Base-by-base conservation (phyloP, 1,284 basidiomycete genomes). In the Lentinula novae-zelandiae region DNA sequence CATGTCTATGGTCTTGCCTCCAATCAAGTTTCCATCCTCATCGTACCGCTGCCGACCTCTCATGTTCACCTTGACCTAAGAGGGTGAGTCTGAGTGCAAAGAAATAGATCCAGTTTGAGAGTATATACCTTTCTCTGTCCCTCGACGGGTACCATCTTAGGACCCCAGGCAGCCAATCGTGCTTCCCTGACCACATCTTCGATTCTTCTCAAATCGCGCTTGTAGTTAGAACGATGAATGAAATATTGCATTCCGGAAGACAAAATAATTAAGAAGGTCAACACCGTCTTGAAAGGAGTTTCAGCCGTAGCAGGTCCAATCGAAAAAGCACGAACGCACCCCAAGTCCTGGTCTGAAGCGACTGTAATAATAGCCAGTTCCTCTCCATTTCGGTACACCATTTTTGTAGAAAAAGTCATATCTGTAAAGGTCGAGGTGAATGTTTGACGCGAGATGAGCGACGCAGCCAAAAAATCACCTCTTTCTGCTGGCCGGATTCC, bases 321-420 rank as follows among this genome's bases (percentile, higher is more conserved):
- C 9, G 6, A 51, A 13, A 20, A 20, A 42, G 40, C 50, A 48
- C 33, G 7, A 56, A 58, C 33, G 34, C 15, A 70, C 86, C 63
- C 85, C 84, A 65, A 98, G 81, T 48, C 95, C 93, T 20, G 95
- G 95, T 49, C 95, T 84, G 81, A 91, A 98, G 62, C 95, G 87
- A 39, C 91, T 86, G 74, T 97, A 97, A 73, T 96, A 96, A 73
- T 97, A 96, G 52, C 86, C 87, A 27, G 87, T 92, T 13, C 89
- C 93, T 68, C 92, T 81, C 93, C 93, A 95, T 70, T 82, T 90
- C 0, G 93, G 93, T 4, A 95, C 93, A 40, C 93, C 93, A 64
- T 94, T 93, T 74, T 93, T 93, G 77, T 90, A 90, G 79, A 95
- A 95, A 75, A 93, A 93, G 74, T 95, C 90, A 66, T 94, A 94